Base-by-base conservation (phyloP, 2,329 filamentous ascomycete genomes). In the Phialophora chinensis region DNA sequence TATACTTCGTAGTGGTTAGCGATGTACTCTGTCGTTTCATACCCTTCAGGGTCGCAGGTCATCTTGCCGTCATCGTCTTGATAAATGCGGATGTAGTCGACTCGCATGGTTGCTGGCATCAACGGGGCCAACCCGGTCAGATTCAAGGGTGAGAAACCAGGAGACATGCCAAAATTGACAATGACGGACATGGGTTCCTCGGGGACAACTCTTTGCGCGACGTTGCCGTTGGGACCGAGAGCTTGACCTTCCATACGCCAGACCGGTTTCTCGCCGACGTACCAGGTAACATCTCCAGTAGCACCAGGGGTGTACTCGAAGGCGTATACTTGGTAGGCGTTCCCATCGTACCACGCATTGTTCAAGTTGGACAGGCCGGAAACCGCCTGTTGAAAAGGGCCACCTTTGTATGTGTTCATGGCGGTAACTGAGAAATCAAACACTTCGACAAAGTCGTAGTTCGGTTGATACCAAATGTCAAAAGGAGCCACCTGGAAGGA, bases 51-150 rank as follows among this genome's bases (percentile, higher is more conserved):
- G 77, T 91, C 89, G 75, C 89, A 91, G 17, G 88, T 90, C 58
- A 90, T 73, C 47, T 82, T 82, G 72, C 84, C 81, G 12, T 82
- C 79, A 60, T 85, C 83, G 68, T 88, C 85, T 75, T 91, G 88
- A 73, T 91, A 91, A 59, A 91, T 89, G 14, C 89, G 85, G 62
- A 91, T 82, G 74, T 90, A 91, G 76, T 91, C 89, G 65, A 91
- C 80, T 2, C 88, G 82, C 84, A 91, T 89, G 1, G 82, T 86
- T 2, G 87, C 88, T 2, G 89, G 89, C 72, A 90, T 81, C 52
- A 86, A 77, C 17, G 81, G 72, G 4, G 75, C 79, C 27, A 91
- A 77, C 31, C 84, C 86, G 1, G 82, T 83, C 65, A 87, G 76
- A 72, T 90, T 87, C 68, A 91, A 79, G 4, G 81, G 76, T 0